Percentiles rank a stretch among this genome's conserved stretches.
phyloP scores from a whole-genome alignment of 805 yeast genomes.

The Wickerhamiella lipophila region DNA sequence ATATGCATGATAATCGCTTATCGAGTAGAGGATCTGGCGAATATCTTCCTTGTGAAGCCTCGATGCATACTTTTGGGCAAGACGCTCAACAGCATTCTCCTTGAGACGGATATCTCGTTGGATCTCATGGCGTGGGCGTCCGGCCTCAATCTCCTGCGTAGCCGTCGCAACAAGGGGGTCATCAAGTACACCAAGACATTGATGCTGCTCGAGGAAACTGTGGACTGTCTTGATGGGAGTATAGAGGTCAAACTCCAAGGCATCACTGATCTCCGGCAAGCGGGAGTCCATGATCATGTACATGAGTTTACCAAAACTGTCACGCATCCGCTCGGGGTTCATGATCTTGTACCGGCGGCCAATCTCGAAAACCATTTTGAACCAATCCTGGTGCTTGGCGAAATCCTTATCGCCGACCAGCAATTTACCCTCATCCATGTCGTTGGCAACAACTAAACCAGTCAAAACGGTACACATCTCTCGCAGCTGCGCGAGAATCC shows the following conservation, averaged over 20 bases:
- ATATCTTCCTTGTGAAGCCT: slow-evolving; percentile 39
- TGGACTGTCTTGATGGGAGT: slow-evolving; percentile 58
- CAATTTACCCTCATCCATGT: slow-evolving; percentile 54
- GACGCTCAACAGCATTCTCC: slow-evolving; percentile 52
- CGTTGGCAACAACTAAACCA: slow-evolving; percentile 66
- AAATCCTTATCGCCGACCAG: slow-evolving; percentile 51
- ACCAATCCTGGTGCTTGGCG: slow-evolving; percentile 60
- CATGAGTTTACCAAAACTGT: slow-evolving; percentile 64
- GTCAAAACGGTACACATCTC: slow-evolving; percentile 70
- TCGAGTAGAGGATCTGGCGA: slow-evolving; percentile 60
- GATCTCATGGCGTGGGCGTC: slow-evolving; percentile 41
- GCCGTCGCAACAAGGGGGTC: slow-evolving; percentile 52
- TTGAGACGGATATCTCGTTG: slow-evolving; percentile 50
- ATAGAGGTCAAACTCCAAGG: slow-evolving; percentile 64
- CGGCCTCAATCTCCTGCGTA: slow-evolving; percentile 53
- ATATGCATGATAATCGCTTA: slow-evolving; percentile 68
- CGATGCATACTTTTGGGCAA: slow-evolving; percentile 38
- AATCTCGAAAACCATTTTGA: slow-evolving; percentile 55
- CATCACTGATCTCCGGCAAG: slow-evolving; percentile 52
- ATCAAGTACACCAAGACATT: slow-evolving; percentile 35
- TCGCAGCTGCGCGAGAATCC: slow-evolving; percentile 58
- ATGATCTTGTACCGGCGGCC: slow-evolving; percentile 71
- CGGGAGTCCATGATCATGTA: slow-evolving; percentile 81
- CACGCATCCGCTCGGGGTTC: slow-evolving; percentile 75
- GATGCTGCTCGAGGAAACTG: slow-evolving; percentile 33